Evolutionary conservation across 2,329 filamentous ascomycete genomes (phyloP).

Genomic region (Atkinsonella texensis): DNA sequence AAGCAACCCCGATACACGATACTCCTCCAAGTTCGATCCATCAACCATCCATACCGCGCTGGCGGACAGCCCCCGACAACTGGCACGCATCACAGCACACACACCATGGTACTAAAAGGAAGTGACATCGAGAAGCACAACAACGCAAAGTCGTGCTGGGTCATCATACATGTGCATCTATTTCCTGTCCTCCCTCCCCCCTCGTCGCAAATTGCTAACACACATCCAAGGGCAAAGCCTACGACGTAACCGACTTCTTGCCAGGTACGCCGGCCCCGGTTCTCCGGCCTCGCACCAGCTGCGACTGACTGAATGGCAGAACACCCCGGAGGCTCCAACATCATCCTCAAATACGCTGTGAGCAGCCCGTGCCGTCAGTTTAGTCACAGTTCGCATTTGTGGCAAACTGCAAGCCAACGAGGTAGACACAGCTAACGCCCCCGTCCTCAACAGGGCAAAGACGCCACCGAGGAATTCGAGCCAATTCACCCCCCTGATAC

Average conservation of each 20-base stretch:
- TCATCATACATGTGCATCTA: constrained; percentile 59
- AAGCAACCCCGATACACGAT: too few relatives aligned
- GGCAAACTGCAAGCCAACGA: too few relatives aligned
- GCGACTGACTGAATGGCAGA: constrained; percentile 32
- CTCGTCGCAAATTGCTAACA: not conserved
- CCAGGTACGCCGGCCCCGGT: constrained; percentile 38
- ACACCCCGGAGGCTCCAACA: constrained; percentile 79
- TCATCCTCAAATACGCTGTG: constrained; percentile 89
- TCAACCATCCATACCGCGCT: too few relatives aligned
- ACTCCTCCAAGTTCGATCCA: too few relatives aligned
- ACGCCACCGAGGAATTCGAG: constrained; percentile 85
- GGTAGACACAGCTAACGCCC: not conserved
- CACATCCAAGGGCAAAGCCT: constrained; percentile 54
- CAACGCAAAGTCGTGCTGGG: constrained; percentile 77
- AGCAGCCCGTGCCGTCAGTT: constrained; percentile 10
- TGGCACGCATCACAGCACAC: not conserved
- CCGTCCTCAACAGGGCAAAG: constrained; percentile 51
- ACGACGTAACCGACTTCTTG: constrained; percentile 85
- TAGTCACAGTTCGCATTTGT: not conserved
- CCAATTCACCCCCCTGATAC: constrained; percentile 84
- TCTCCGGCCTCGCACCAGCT: not conserved
- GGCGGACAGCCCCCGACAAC: too few relatives aligned
- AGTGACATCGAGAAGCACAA: constrained; percentile 57
- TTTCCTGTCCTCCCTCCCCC: not conserved
- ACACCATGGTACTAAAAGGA: constrained; percentile 33